Conservation (phyloP, 257 asterid genomes). For the Solanum paucissectum region DNA sequence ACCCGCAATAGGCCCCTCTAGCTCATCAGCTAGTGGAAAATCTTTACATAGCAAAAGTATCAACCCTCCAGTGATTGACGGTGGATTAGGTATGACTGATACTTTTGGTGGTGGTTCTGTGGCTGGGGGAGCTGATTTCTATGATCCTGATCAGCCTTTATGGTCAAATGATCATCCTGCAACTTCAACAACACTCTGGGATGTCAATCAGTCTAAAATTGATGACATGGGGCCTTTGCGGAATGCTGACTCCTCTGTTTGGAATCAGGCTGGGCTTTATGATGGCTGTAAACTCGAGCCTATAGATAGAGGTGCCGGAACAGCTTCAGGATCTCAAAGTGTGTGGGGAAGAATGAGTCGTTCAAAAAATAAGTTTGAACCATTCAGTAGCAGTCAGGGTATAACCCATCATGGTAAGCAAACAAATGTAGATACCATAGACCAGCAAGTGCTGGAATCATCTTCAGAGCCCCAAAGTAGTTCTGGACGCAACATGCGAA, state of each 20-base stretch:
- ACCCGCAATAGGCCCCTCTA: slow-evolving; percentile 31
- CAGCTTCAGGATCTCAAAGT: slow-evolving; percentile 48
- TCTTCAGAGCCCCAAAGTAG: slow-evolving; percentile 38
- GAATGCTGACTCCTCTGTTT: slow-evolving; percentile 35
- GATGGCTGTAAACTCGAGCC: slow-evolving; percentile 42
- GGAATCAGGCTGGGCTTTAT: slow-evolving; percentile 21
- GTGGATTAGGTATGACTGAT: slow-evolving; percentile 44
- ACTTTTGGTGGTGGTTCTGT: slow-evolving; percentile 39
- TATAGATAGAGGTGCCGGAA: slow-evolving; percentile 23
- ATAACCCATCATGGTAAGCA: slow-evolving; percentile 29
- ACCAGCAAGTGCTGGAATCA: slow-evolving; percentile 29
- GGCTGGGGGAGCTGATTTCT: slow-evolving; percentile 61
- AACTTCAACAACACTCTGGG: slow-evolving; percentile 43
- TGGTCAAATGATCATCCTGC: slow-evolving; percentile 62
- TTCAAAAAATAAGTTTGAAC: slow-evolving; percentile 38
- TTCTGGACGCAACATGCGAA: slow-evolving; percentile 39
- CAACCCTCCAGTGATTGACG: slow-evolving; percentile 41
- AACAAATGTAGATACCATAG: slow-evolving; percentile 29
- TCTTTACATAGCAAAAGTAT: slow-evolving; percentile 34
- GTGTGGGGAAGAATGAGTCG: slow-evolving; percentile 61
- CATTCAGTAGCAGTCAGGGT: slow-evolving; percentile 19
- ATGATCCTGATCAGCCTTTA: slow-evolving; percentile 98
- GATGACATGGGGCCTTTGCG: slow-evolving; percentile 34
- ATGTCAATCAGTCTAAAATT: slow-evolving; percentile 33
- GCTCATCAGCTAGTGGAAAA: slow-evolving; percentile 39